A percentile compares a stretch with the other conserved stretches of the same genome.
Conservation (phyloP, 495 filamentous ascomycete genomes). For the Collariella sp. region DNA sequence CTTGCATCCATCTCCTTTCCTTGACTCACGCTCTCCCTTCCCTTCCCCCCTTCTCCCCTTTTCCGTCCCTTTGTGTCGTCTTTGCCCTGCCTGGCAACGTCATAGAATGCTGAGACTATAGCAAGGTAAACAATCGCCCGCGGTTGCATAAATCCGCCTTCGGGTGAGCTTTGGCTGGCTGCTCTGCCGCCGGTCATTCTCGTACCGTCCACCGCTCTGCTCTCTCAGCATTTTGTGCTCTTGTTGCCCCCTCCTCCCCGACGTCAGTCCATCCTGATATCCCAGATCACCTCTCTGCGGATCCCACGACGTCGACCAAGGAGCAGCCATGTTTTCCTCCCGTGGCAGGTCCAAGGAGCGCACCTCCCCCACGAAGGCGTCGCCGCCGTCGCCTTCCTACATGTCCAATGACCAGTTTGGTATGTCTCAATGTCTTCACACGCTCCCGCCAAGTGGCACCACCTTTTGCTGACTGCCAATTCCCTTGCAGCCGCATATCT, state of each 20-base stretch:
- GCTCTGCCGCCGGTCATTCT: background rate
- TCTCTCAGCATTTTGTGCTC: too few species aligned
- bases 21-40: constrained; percentile 5
- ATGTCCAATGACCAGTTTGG: constrained; percentile 86
- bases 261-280: too few species aligned
- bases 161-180: background rate
- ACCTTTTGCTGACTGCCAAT: constrained; percentile 19
- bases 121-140: constrained; percentile 11
- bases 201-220: background rate
- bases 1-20: background rate
- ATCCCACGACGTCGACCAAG: background rate
- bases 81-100: constrained; percentile 13
- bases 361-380: constrained; percentile 47
- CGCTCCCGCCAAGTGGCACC: constrained; percentile 11
- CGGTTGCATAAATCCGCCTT: constrained; percentile 2
- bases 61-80: background rate
- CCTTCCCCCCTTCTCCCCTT: background rate
- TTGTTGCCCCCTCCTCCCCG: too few species aligned
- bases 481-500: constrained; percentile 58
- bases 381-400: constrained; percentile 65
- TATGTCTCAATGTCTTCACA: constrained; percentile 33
- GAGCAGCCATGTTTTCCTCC: constrained; percentile 26
- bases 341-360: constrained; percentile 28
- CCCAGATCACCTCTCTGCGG: background rate
- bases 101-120: background rate